These are phyloP conservation scores for Neolentinus lepideus DNA, from an alignment of 1,284 basidiomycete genomes.

Conservation along the genomic window DNA sequence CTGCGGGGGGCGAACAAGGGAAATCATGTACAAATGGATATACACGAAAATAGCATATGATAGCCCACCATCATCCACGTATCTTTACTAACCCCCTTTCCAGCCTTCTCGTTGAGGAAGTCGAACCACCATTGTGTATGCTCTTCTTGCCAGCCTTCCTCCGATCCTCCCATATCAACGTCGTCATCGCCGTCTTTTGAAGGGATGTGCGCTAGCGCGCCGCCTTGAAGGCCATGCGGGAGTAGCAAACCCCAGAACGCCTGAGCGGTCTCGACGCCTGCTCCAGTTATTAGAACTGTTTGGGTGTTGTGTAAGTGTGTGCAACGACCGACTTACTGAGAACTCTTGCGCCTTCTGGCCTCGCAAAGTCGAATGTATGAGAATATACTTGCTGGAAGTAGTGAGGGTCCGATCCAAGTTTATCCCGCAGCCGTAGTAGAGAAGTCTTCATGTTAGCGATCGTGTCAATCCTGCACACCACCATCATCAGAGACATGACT, in stretches of 20 bases:
- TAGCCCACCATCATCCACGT: constrained; percentile 82
- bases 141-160: constrained; percentile 58
- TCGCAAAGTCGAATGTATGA: constrained; percentile 84
- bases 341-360: constrained; percentile 69
- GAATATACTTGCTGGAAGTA: constrained; percentile 89
- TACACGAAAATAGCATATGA: constrained; percentile 1
- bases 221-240: constrained; percentile 68
- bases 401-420: constrained; percentile 58
- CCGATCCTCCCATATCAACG: constrained; percentile 23
- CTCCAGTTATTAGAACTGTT: not conserved
- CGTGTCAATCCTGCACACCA: constrained; percentile 55
- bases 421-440: constrained; percentile 51
- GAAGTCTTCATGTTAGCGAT: constrained; percentile 59
- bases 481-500: constrained; percentile 1
- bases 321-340: constrained; percentile 36
- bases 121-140: constrained; percentile 83
- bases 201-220: constrained; percentile 50
- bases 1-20: constrained; percentile 25
- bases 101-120: constrained; percentile 65
- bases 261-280: constrained; percentile 68
- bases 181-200: constrained; percentile 34
- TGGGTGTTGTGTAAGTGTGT: constrained; percentile 10
- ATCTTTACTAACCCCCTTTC: constrained; percentile 88
- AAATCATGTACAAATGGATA: not conserved
- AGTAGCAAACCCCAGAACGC: constrained; percentile 86